A percentile compares a stretch with the other conserved stretches of the same genome.
Evolutionary conservation across 768 basidiomycete genomes (phyloP).

Genomic region (Lactarius quietus): DNA sequence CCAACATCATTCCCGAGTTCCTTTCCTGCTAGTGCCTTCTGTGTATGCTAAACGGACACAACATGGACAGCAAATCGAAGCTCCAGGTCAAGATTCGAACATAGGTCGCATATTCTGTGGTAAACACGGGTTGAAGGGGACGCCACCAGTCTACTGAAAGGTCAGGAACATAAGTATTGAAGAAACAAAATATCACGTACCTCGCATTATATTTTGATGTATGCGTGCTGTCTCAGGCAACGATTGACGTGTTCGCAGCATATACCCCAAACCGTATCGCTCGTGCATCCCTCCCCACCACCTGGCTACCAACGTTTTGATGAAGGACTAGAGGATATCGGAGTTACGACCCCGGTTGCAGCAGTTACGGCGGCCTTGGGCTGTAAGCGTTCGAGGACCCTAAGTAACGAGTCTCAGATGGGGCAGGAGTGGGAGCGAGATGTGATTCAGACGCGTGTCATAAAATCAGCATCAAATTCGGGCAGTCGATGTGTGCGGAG

Average conservation of each 20-base stretch:
- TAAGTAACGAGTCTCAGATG: slow-evolving; percentile 63
- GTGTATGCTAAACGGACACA: slow-evolving; percentile 92
- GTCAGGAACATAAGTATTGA: slow-evolving; percentile 16
- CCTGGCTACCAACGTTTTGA: slow-evolving; percentile 59
- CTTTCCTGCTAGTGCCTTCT: slow-evolving; percentile 91
- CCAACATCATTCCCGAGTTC: slow-evolving; percentile 91
- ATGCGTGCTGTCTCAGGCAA: slow-evolving; percentile 78
- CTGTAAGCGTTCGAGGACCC: slow-evolving; percentile 37
- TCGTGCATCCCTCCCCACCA: slow-evolving; percentile 77
- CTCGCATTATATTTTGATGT: slow-evolving; percentile 69
- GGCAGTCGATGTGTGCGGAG: slow-evolving; percentile 70
- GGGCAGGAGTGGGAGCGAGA: slow-evolving; percentile 86
- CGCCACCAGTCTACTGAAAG: slow-evolving; percentile 71
- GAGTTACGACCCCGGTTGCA: neutral
- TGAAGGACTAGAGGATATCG: slow-evolving; percentile 39
- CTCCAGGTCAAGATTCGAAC: slow-evolving; percentile 94
- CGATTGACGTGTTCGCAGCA: slow-evolving; percentile 84
- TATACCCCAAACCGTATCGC: slow-evolving; percentile 87
- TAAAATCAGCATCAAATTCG: slow-evolving; percentile 85
- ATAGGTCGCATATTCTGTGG: slow-evolving; percentile 80
- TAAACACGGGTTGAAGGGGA: slow-evolving; percentile 56
- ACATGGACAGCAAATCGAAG: slow-evolving; percentile 78
- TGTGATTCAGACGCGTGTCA: slow-evolving; percentile 84
- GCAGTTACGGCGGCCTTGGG: slow-evolving; percentile 19
- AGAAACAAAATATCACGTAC: slow-evolving; percentile 38